Evolutionary conservation across 2,329 filamentous ascomycete species (phyloP).

Genomic region (Coleophoma cylindrospora): DNA sequence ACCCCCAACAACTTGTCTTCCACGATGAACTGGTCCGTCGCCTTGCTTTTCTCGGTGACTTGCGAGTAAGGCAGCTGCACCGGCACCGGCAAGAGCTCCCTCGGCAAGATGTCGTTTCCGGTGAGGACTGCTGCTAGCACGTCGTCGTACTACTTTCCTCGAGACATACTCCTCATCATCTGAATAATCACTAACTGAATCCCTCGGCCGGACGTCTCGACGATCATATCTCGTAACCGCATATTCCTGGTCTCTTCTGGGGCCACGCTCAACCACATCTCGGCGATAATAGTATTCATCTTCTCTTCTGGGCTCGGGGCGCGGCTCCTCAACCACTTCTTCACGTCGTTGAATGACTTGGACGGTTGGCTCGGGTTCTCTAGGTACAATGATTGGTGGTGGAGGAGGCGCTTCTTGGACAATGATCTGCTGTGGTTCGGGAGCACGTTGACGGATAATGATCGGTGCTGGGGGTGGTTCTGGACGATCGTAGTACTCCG

Average conservation of each 20-base stretch:
- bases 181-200: slow-evolving; percentile 23
- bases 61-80: slow-evolving; percentile 52
- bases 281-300: slow-evolving; percentile 31
- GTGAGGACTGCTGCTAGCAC: slow-evolving; percentile 44
- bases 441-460: slow-evolving; percentile 49
- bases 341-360: slow-evolving; percentile 19
- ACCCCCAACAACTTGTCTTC: slow-evolving; percentile 35
- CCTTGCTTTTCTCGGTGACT: slow-evolving; percentile 42
- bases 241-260: slow-evolving; percentile 17
- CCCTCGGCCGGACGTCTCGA: slow-evolving; percentile 27
- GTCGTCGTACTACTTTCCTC: slow-evolving; percentile 34
- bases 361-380: slow-evolving; percentile 15
- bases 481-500: slow-evolving; percentile 53
- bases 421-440: slow-evolving; percentile 55
- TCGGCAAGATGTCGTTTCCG: slow-evolving; percentile 57
- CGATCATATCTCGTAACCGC: slow-evolving; percentile 31
- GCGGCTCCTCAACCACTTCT: slow-evolving; percentile 11
- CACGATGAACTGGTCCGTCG: slow-evolving; percentile 20
- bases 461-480: slow-evolving; percentile 46
- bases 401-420: slow-evolving; percentile 51
- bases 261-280: slow-evolving; percentile 22
- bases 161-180: slow-evolving; percentile 37
- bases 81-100: slow-evolving; percentile 60
- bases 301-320: slow-evolving; percentile 19
- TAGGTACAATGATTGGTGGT: slow-evolving; percentile 40